These are phyloP conservation scores for Leucocoprinus sp. DNA, from an alignment of 768 basidiomycete species.

Conservation along the genomic window DNA sequence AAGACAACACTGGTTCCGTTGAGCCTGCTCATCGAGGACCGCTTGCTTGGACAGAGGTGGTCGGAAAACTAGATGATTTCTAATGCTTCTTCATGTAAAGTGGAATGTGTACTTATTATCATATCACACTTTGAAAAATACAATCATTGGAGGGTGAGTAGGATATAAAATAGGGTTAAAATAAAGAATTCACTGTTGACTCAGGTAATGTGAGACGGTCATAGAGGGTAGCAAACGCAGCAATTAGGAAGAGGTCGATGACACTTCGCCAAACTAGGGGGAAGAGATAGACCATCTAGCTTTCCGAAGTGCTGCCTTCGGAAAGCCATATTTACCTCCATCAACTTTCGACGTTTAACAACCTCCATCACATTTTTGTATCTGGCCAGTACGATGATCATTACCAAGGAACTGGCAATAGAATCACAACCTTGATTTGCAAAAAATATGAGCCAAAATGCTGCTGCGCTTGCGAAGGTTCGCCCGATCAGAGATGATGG, in stretches of 20 bases:
- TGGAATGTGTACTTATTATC: too few relatives aligned
- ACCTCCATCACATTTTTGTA: constrained; percentile 60
- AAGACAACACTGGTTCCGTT: too few relatives aligned
- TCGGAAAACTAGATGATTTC: too few relatives aligned
- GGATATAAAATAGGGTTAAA: too few relatives aligned
- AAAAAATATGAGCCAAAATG: constrained; percentile 70
- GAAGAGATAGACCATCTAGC: neutral
- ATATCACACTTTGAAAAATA: too few relatives aligned
- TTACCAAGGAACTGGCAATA: constrained; percentile 51
- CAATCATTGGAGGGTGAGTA: too few relatives aligned
- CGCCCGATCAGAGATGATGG: constrained; percentile 59
- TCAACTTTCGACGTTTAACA: constrained; percentile 57
- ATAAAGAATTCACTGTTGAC: too few relatives aligned
- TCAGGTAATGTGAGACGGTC: constrained; percentile 70
- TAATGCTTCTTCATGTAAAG: too few relatives aligned
- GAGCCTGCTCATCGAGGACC: too few relatives aligned
- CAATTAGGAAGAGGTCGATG: constrained; percentile 65
- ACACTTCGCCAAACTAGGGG: constrained; percentile 63
- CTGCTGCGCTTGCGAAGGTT: constrained; percentile 56
- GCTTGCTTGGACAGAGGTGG: too few relatives aligned
- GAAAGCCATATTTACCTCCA: constrained; percentile 38
- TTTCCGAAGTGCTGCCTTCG: neutral
- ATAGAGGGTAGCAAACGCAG: constrained; percentile 68
- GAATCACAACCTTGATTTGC: constrained; percentile 75
- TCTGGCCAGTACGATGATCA: constrained; percentile 53